These are phyloP conservation scores for Ceratobasidium sp. DNA, from an alignment of 1,284 basidiomycete species.

Conservation along the genomic window DNA sequence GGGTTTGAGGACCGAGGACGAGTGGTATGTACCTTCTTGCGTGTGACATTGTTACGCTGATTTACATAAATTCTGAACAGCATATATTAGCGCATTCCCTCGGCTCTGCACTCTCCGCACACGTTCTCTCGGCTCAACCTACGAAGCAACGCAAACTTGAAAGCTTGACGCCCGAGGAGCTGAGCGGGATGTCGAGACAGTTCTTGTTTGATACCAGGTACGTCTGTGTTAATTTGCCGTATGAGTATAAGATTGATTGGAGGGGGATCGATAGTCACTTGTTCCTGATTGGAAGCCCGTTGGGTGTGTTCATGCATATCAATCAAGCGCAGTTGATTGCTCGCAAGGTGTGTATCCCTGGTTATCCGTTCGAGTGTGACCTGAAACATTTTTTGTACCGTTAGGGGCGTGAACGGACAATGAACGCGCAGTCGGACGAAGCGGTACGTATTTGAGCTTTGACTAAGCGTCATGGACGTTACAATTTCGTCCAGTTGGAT, in stretches of 20 bases:
- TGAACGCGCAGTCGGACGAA: constrained; percentile 63
- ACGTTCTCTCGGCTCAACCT: constrained; percentile 68
- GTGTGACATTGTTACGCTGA: neutral
- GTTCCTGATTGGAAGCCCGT: constrained; percentile 66
- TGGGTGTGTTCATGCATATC: constrained; percentile 67
- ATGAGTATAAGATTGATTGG: neutral
- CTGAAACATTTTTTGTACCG: too few species aligned
- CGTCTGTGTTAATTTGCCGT: constrained; percentile 19
- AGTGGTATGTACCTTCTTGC: constrained; percentile 54
- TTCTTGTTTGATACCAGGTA: constrained; percentile 61
- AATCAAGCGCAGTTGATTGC: constrained; percentile 68
- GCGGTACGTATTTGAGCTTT: too few species aligned
- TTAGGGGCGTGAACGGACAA: constrained; percentile 63
- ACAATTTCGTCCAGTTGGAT: too few species aligned
- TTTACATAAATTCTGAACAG: constrained; percentile 24
- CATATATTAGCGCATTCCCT: constrained; percentile 63
- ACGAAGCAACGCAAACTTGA: constrained; percentile 62
- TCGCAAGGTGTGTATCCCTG: too few species aligned
- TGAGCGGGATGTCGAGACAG: constrained; percentile 56
- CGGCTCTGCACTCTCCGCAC: constrained; percentile 66
- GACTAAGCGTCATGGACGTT: too few species aligned
- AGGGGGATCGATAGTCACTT: constrained; percentile 58
- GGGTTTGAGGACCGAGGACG: constrained; percentile 62
- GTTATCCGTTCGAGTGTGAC: neutral
- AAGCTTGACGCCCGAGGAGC: constrained; percentile 54